Evolutionary conservation across 75 land plant genomes (phyloP).

Genomic region (Cupressus sempervirens): DNA sequence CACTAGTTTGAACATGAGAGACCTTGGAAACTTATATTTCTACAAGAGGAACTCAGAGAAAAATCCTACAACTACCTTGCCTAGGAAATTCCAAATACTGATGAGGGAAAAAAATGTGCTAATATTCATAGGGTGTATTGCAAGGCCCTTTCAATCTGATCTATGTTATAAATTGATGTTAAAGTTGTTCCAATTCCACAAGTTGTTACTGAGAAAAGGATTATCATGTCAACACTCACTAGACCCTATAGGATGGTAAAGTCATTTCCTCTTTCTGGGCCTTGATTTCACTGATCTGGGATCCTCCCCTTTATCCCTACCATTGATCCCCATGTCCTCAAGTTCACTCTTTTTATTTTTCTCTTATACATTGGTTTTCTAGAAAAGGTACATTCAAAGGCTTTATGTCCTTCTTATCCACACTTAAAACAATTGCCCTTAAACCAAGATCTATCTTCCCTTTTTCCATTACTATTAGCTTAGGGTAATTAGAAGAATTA

Average conservation of each 20-base stretch:
- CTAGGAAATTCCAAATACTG: conserved; percentile 69
- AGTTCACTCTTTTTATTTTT: not conserved
- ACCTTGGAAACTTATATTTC: conserved; percentile 28
- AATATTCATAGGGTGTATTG: conserved; percentile 38
- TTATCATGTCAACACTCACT: conserved; percentile 22
- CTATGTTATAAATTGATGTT: conserved; percentile 66
- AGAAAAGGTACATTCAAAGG: too few relatives aligned
- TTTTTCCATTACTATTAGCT: too few relatives aligned
- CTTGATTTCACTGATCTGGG: not conserved
- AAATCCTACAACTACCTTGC: conserved; percentile 47
- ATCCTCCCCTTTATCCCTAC: not conserved
- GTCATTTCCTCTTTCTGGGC: conserved; percentile 57
- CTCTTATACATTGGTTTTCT: not conserved
- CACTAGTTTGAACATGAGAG: conserved; percentile 16
- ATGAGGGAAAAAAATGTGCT: conserved; percentile 61
- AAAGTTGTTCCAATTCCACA: conserved; percentile 55
- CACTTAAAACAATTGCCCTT: too few relatives aligned
- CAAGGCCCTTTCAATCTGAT: conserved; percentile 49
- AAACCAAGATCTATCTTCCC: too few relatives aligned
- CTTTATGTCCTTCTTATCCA: too few relatives aligned
- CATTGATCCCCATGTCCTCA: not conserved
- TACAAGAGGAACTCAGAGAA: conserved; percentile 37
- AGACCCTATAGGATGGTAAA: conserved; percentile 63
- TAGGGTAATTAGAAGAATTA: too few relatives aligned
- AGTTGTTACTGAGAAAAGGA: not conserved